These are phyloP conservation scores for Aspergillus japonicus DNA, from an alignment of 2,329 filamentous ascomycete genomes.

Conservation along the genomic window DNA sequence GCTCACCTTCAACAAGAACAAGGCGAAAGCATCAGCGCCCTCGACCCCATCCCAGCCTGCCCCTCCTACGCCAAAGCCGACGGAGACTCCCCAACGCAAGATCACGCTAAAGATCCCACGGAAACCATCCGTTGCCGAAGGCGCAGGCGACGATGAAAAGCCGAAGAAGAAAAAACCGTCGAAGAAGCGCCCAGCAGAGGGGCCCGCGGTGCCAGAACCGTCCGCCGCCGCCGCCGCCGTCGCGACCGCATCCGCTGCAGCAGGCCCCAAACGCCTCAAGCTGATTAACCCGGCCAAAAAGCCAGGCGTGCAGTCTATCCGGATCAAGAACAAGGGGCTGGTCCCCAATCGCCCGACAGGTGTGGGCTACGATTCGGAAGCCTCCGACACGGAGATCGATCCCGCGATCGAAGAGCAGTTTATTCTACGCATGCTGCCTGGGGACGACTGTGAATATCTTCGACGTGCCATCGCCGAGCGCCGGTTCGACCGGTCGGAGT, in stretches of 20 bases:
- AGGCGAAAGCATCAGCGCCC: constrained; percentile 31
- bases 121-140: constrained; percentile 23
- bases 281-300: constrained; percentile 38
- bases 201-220: constrained; percentile 26
- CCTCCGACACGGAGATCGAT: constrained; percentile 83
- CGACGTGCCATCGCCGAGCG: constrained; percentile 72
- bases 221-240: constrained; percentile 12
- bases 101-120: constrained; percentile 43
- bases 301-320: constrained; percentile 47
- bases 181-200: constrained; percentile 41
- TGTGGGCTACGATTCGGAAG: constrained; percentile 94
- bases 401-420: constrained; percentile 88
- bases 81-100: constrained; percentile 36
- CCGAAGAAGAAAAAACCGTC: constrained; percentile 39
- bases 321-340: constrained; percentile 66
- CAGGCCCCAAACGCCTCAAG: constrained; percentile 41
- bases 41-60: constrained; percentile 21
- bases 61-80: constrained; percentile 19
- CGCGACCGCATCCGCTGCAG: constrained; percentile 20
- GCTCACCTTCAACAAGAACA: constrained; percentile 43
- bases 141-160: constrained; percentile 18
- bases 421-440: constrained; percentile 82
- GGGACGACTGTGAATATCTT: constrained; percentile 81
- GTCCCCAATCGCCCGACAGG: constrained; percentile 69
- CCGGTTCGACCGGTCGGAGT: constrained; percentile 75